Evolutionary conservation across 208 protist species (phyloP).

Genomic region (Trypanosoma rangeli): DNA sequence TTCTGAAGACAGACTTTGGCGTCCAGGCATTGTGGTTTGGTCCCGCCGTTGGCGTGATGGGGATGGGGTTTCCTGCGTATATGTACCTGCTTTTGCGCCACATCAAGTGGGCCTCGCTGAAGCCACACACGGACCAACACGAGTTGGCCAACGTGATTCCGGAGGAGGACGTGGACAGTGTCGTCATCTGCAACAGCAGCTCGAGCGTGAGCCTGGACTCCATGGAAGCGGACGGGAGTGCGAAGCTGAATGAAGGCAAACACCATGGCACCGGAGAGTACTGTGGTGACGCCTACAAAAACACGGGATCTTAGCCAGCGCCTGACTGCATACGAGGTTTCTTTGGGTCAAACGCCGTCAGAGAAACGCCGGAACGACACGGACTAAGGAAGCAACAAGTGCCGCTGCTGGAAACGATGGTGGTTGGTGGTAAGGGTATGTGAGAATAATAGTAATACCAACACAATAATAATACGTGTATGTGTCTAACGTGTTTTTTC

Average conservation of each 20-base stretch:
- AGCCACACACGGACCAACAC: conserved; percentile 31
- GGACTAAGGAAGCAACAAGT: too few species aligned
- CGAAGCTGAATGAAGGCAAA: too few species aligned
- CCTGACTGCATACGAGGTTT: too few species aligned
- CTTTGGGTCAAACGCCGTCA: neutral
- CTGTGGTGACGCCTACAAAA: neutral
- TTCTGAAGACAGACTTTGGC: conserved; percentile 55
- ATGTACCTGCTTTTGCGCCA: conserved; percentile 60
- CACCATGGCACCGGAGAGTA: neutral
- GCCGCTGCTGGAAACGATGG: too few species aligned
- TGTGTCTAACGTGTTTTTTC: too few species aligned
- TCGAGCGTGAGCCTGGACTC: neutral
- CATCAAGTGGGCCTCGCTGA: conserved; percentile 63
- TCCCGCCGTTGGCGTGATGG: conserved; percentile 50
- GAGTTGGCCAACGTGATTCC: neutral
- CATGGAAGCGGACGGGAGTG: too few species aligned
- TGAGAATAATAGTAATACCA: too few species aligned
- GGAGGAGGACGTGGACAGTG: neutral
- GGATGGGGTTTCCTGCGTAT: conserved; percentile 66
- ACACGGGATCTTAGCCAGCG: too few species aligned
- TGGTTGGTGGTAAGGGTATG: too few species aligned
- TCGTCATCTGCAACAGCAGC: neutral
- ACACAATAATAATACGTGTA: too few species aligned
- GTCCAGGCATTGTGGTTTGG: conserved; percentile 76
- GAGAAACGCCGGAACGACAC: neutral